Evolutionary conservation across 1,139 yeast genomes (phyloP).

Genomic region (Kodamaea sp.): DNA sequence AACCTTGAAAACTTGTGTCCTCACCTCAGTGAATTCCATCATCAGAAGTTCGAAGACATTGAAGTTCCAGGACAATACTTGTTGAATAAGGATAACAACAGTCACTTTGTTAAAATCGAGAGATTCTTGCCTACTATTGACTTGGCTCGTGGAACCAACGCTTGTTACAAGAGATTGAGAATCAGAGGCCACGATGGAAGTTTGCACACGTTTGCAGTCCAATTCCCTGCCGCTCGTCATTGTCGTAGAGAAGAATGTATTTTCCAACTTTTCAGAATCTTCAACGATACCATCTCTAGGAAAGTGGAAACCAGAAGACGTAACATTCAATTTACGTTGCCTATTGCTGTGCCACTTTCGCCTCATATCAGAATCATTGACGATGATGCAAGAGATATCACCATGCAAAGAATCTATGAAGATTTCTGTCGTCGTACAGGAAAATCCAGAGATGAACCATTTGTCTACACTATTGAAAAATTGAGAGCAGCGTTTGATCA

Average conservation of each 20-base stretch:
- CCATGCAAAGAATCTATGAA: constrained; percentile 88
- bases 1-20: constrained; percentile 91
- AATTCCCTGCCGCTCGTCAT: constrained; percentile 97
- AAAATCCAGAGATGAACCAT: constrained; percentile 85
- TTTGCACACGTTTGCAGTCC: constrained; percentile 89
- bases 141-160: constrained; percentile 84
- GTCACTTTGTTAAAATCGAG: constrained; percentile 89
- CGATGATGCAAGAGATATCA: constrained; percentile 75
- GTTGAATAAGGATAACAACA: constrained; percentile 77
- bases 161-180: constrained; percentile 87
- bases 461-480: constrained; percentile 82
- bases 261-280: constrained; percentile 84
- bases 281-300: constrained; percentile 76
- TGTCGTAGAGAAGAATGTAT: constrained; percentile 95
- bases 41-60: constrained; percentile 95
- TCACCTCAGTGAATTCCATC: constrained; percentile 94
- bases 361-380: constrained; percentile 92
- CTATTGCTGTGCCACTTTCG: constrained; percentile 89
- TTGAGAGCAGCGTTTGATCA: constrained; percentile 93
- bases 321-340: constrained; percentile 81
- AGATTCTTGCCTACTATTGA: constrained; percentile 89
- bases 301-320: constrained; percentile 89
- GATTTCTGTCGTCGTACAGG: constrained; percentile 75
- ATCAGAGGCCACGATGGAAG: constrained; percentile 95
- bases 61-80: constrained; percentile 97